These are phyloP conservation scores for Saccharomycopsis capsularis DNA, from an alignment of 805 yeast genomes.

Conservation along the genomic window DNA sequence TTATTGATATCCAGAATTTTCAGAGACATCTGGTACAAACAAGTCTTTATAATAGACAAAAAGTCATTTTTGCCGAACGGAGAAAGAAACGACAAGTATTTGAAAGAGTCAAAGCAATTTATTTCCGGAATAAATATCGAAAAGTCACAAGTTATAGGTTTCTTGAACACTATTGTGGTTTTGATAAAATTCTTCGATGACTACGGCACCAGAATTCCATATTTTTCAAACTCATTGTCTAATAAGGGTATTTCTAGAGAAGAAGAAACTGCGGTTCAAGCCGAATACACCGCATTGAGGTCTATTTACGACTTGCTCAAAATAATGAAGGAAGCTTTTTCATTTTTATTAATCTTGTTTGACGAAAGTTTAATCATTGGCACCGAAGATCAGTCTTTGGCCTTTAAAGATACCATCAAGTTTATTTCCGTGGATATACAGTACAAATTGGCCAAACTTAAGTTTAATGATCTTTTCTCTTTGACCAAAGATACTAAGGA, in stretches of 20 bases:
- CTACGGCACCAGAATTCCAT: slow-evolving; percentile 37
- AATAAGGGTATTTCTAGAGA: slow-evolving; percentile 17
- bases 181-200: slow-evolving; percentile 40
- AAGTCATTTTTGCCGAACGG: slow-evolving; percentile 34
- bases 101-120: slow-evolving; percentile 33
- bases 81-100: slow-evolving; percentile 26
- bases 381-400: slow-evolving; percentile 24
- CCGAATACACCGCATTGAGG: slow-evolving; percentile 83
- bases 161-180: slow-evolving; percentile 41
- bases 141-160: slow-evolving; percentile 38
- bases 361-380: slow-evolving; percentile 53
- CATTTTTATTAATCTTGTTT: slow-evolving; percentile 73
- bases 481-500: slow-evolving; percentile 48
- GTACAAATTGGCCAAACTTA: slow-evolving; percentile 54
- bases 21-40: slow-evolving; percentile 70
- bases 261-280: slow-evolving; percentile 70
- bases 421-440: slow-evolving; percentile 65
- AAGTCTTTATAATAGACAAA: slow-evolving; percentile 45
- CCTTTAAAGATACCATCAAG: slow-evolving; percentile 59
- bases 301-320: slow-evolving; percentile 68
- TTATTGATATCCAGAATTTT: slow-evolving; percentile 71
- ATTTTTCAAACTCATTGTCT: slow-evolving; percentile 26
- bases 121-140: slow-evolving; percentile 33
- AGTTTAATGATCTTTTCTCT: slow-evolving; percentile 71
- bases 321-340: slow-evolving; percentile 81